Base-by-base conservation (phyloP, 805 yeast genomes). In the Candida hispaniensis region DNA sequence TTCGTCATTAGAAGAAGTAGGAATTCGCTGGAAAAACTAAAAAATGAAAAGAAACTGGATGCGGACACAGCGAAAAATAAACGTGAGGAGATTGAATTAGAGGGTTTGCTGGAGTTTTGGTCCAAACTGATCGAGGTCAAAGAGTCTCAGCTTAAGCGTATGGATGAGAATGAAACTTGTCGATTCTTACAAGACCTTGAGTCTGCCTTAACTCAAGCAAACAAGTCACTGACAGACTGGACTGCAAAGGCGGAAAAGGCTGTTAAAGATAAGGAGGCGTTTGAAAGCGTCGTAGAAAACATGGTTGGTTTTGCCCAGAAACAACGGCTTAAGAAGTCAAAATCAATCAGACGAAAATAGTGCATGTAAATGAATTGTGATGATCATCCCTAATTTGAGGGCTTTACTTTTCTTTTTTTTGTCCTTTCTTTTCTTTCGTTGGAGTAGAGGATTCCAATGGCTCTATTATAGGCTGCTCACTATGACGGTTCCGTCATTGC, bases 261-360 rank as follows among this genome's bases (percentile, higher is more conserved):
- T 12, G 60, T 60, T 39, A 67, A 64, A 26, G 93, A 85, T 52
- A 79, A 80, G 47, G 69, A 68, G 19, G 71, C 86, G 10, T 85
- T 77, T 51, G 94, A 88, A 47, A 67, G 77, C 2, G 93, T 91
- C 45, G 85, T 91, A 25, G 94, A 83, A 50, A 85, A 82, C 47
- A 60, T 86, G 46, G 80, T 86, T 10, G 96, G 94, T 6, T 85
- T 86, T 52, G 79, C 94, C 5, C 95, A 91, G 54, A 71, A 81
- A 47, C 47, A 79, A 33, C 69, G 79, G 46, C 63, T 34, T 8
- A 32, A 32, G 28, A 32, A 13, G 22, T 19, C n/a, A 19, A 19
- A 9, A 19, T 19, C 8, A 19, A 9, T 19, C 8, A 19, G n/a
- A 19, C 8, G 8, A 19, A 9, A 19, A 19, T 19, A 19, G 10